Evolutionary conservation across 805 yeast species (phyloP), one percentile per base, ranked within the genome.

Genomic region (Schwanniomyces vanrijiae): DNA sequence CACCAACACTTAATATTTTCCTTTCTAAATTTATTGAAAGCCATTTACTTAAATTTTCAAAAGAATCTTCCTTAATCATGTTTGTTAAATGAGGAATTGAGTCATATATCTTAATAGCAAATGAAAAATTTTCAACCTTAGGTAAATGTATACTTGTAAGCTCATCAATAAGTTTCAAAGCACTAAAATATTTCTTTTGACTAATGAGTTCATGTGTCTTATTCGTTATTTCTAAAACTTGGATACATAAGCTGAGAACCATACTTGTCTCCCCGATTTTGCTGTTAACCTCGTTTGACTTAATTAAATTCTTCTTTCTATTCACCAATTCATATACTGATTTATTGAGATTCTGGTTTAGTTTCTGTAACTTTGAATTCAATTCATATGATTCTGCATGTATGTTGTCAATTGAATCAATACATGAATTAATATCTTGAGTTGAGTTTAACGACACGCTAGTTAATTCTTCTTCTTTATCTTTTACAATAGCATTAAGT

Each of bases 191-290:
- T 55, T 84, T 83, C 56, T 83, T 82, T 49, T 81, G 82, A 44
- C 83, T 80, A 50, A 90, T 86, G 59, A 91, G 71, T 34, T 88
- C 91, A 60, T 90, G 89, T 42, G 90, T 88, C 58, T 84, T 87
- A 66, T 90, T 91, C 13, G 96, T 87, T 55, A 87, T 78, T 59
- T 91, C 96, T 46, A 92, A 74, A 8, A 91, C 91, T 53, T 86
- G 90, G 20, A 91, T 72, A 54, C 96, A 86, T 42, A 83, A 76
- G 45, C 79, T 81, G 29, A 92, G 80, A 18, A 89, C 82, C 34
- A 79, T 75, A 6, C 80, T 80, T 0, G 96, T 85, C 54, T 87
- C 89, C 44, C 80, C 79, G 50, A 92, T 84, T 61, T 87, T 88
- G 43, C 71, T 69, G 14, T 82, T 75, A 5, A 86, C 79, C 53